phyloP scores from a whole-genome alignment of 768 basidiomycete species.

The Glaciozyma antarctica region DNA sequence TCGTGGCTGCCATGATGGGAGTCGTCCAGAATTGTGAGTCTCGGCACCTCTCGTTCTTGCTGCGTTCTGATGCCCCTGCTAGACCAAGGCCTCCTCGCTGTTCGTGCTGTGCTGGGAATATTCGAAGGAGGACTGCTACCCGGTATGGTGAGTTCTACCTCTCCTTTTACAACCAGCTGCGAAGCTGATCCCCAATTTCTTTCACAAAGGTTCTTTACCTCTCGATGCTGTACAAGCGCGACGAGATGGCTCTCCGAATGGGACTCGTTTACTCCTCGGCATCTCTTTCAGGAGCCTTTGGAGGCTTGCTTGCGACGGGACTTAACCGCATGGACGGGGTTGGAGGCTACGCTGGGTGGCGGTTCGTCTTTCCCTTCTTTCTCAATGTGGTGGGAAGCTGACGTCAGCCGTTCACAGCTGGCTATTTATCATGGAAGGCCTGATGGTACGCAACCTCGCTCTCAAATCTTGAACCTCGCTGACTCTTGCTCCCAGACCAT shows the following conservation, averaged over 20 bases:
- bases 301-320: slow-evolving; percentile 42
- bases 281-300: slow-evolving; percentile 36
- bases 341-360: slow-evolving; percentile 39
- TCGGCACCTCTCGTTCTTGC: background rate
- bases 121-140: background rate
- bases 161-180: background rate
- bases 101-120: background rate
- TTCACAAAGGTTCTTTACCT: background rate
- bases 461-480: too few species aligned
- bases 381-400: background rate
- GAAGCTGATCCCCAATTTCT: background rate
- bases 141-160: background rate
- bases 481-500: too few species aligned
- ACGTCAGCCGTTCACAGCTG: background rate
- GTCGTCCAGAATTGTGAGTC: background rate
- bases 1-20: background rate
- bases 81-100: background rate
- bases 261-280: slow-evolving; percentile 35
- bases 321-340: slow-evolving; percentile 34
- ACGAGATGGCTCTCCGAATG: slow-evolving; percentile 18
- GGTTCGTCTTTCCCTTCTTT: slow-evolving; percentile 35
- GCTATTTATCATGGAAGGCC: background rate
- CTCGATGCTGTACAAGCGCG: slow-evolving; percentile 20
- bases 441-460: background rate
- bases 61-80: background rate